Conservation (phyloP, 352 stramenopile genomes). For the Globisporangium polare region DNA sequence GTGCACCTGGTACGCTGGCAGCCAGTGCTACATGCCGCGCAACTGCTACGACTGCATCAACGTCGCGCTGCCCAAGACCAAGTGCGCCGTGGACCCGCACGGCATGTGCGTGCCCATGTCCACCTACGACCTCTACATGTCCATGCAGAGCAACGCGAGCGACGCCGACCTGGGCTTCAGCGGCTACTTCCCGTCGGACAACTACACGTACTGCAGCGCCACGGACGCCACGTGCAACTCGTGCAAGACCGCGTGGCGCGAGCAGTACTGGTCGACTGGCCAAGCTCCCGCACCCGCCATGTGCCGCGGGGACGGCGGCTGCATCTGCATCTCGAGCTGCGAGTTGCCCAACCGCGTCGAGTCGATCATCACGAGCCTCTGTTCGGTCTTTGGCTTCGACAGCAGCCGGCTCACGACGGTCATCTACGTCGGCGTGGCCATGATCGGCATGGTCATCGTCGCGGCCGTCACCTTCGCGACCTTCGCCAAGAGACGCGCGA, state of each 20-base stretch:
- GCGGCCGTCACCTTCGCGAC: neutral
- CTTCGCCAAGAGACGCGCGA: constrained; percentile 2
- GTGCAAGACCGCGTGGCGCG: constrained; percentile 11
- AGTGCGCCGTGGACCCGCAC: constrained; percentile 12
- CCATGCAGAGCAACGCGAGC: neutral
- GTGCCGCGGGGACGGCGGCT: constrained; percentile 7
- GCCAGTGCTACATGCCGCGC: constrained; percentile 11
- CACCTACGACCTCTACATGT: constrained; percentile 1
- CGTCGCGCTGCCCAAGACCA: neutral
- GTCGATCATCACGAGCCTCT: constrained; percentile 11
- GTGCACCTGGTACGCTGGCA: constrained; percentile 14
- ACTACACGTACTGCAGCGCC: constrained; percentile 16
- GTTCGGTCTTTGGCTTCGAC: constrained; percentile 6
- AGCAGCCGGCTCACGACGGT: constrained; percentile 5
- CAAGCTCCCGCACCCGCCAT: neutral
- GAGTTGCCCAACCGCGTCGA: constrained; percentile 12
- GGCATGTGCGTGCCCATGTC: constrained; percentile 17
- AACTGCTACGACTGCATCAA: constrained; percentile 19
- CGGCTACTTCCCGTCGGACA: constrained; percentile 16
- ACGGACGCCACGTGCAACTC: constrained; percentile 7
- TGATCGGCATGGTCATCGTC: constrained; percentile 5
- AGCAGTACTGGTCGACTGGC: constrained; percentile 10
- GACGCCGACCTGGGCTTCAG: neutral
- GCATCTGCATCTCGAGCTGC: constrained; percentile 15
- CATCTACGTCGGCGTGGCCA: constrained; percentile 2